Conservation (phyloP, 805 yeast genomes). For the Nakazawaea molendinolei region DNA sequence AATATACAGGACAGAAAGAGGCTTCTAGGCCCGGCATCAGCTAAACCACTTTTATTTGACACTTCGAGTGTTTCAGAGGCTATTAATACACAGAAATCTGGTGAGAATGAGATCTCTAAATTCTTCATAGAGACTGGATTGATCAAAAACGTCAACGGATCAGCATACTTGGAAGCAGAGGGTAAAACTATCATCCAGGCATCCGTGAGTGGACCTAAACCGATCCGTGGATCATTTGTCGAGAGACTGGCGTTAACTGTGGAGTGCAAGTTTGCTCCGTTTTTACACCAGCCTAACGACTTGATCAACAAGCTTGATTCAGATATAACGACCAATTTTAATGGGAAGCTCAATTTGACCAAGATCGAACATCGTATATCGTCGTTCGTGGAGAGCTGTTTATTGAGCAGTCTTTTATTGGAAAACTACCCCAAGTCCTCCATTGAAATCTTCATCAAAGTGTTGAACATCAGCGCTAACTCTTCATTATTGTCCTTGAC, state of each 20-base stretch:
- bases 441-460: conserved; percentile 67
- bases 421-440: conserved; percentile 86
- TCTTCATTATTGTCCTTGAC: conserved; percentile 20
- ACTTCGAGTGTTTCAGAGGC: conserved; percentile 16
- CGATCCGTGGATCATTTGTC: conserved; percentile 67
- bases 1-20: conserved; percentile 68
- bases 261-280: conserved; percentile 47
- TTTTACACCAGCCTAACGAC: conserved; percentile 34
- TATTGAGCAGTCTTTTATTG: conserved; percentile 42
- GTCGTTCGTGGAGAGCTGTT: conserved; percentile 29
- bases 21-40: conserved; percentile 74
- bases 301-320: conserved; percentile 11
- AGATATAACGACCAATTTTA: conserved; percentile 14
- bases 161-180: conserved; percentile 65
- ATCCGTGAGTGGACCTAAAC: conserved; percentile 84
- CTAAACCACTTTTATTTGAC: conserved; percentile 42
- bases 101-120: conserved; percentile 25
- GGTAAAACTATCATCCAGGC: conserved; percentile 58
- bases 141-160: conserved; percentile 71
- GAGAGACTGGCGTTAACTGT: conserved; percentile 63
- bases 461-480: conserved; percentile 41
- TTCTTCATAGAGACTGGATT: conserved; percentile 60
- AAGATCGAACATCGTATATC: conserved; percentile 40
- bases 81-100: conserved; percentile 8
- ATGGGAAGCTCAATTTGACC: conserved; percentile 29